Conservation (phyloP, 2,329 filamentous ascomycete genomes). For the Tolypocladium guangdongense region DNA sequence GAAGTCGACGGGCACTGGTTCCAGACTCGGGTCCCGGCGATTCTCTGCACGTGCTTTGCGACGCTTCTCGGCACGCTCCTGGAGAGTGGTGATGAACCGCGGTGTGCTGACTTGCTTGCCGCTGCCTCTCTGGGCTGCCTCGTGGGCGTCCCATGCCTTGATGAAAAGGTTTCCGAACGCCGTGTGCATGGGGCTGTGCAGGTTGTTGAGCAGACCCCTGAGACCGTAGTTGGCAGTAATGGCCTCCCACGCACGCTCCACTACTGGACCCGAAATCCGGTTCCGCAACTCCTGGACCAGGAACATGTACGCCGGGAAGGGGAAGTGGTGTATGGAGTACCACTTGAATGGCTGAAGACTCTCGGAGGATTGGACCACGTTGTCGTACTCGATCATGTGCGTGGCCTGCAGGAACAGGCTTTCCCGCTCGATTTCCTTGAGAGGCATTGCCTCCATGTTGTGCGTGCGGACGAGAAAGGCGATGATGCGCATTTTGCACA, state of each 20-base stretch:
- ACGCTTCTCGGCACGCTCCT: constrained; percentile 29
- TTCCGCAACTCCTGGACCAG: constrained; percentile 43
- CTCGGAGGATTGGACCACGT: constrained; percentile 39
- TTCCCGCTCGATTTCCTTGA: constrained; percentile 38
- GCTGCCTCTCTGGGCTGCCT: constrained; percentile 31
- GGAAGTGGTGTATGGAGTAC: constrained; percentile 50
- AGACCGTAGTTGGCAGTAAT: constrained; percentile 44
- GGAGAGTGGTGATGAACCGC: constrained; percentile 34
- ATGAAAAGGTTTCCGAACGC: constrained; percentile 47
- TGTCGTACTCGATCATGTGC: constrained; percentile 49
- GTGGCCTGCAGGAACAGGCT: constrained; percentile 42
- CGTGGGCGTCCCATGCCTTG: constrained; percentile 51
- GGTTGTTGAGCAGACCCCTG: constrained; percentile 35
- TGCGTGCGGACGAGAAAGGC: constrained; percentile 41
- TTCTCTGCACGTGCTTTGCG: constrained; percentile 19
- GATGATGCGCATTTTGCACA: constrained; percentile 46
- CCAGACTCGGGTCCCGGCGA: constrained; percentile 10
- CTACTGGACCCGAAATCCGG: constrained; percentile 41
- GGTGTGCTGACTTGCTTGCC: constrained; percentile 33
- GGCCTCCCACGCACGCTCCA: constrained; percentile 47
- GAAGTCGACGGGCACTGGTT: constrained; percentile 13
- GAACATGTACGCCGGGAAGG: constrained; percentile 51
- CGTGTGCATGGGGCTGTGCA: constrained; percentile 45
- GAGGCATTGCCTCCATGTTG: constrained; percentile 23
- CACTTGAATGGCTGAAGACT: constrained; percentile 42